phyloP scores from a whole-genome alignment of 116 monocot genomes.

The Cymodocea nodosa region DNA sequence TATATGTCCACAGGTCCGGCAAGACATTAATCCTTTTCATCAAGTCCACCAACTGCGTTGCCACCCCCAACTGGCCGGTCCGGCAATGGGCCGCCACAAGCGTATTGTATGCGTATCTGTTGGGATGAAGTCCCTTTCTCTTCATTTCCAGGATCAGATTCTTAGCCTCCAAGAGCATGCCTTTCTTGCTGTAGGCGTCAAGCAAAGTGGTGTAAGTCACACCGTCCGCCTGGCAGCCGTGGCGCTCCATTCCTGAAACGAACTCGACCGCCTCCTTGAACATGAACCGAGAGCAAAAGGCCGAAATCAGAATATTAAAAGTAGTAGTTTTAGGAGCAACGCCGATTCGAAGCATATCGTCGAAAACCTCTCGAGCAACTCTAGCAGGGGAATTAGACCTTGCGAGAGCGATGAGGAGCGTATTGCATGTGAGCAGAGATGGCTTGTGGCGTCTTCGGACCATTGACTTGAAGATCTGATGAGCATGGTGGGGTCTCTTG shows the following conservation, averaged over 20 bases:
- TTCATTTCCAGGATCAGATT: slow-evolving; percentile 69
- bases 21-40: slow-evolving; percentile 43
- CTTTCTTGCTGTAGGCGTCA: slow-evolving; percentile 50
- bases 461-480: slow-evolving; percentile 63
- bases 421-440: slow-evolving; percentile 41
- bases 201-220: slow-evolving; percentile 78
- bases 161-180: slow-evolving; percentile 61
- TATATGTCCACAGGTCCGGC: slow-evolving; percentile 75
- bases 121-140: slow-evolving; percentile 25
- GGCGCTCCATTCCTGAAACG: slow-evolving; percentile 27
- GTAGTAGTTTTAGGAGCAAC: slow-evolving; percentile 40
- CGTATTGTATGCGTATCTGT: slow-evolving; percentile 62
- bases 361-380: slow-evolving; percentile 26
- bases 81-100: slow-evolving; percentile 54
- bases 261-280: slow-evolving; percentile 38
- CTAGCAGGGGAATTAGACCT: slow-evolving; percentile 28
- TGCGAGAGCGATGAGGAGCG: slow-evolving; percentile 35
- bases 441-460: slow-evolving; percentile 47
- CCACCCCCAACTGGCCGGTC: slow-evolving; percentile 77
- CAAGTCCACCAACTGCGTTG: slow-evolving; percentile 42
- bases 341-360: slow-evolving; percentile 45
- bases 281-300: slow-evolving; percentile 24
- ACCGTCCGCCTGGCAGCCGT: slow-evolving; percentile 40
- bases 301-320: slow-evolving; percentile 43
- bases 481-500: slow-evolving; percentile 42